Evolutionary conservation across 2,329 filamentous ascomycete genomes (phyloP).

Genomic region (Sporothrix euskadiensis): DNA sequence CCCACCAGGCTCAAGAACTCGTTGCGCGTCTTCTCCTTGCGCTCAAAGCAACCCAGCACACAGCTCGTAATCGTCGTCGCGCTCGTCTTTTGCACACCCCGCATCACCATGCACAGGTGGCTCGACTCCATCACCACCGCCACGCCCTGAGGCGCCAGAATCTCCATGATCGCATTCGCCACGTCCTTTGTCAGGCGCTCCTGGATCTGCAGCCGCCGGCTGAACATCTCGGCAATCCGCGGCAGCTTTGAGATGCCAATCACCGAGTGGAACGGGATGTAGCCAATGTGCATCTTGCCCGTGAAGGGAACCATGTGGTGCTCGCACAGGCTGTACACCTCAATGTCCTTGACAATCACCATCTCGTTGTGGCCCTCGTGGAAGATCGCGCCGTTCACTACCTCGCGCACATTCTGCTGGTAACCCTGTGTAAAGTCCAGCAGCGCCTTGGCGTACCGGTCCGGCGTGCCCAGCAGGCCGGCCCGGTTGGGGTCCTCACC

Average conservation of each 20-base stretch:
- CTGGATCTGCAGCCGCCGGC: conserved; percentile 89
- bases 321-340: conserved; percentile 91
- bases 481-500: conserved; percentile 68
- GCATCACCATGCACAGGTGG: conserved; percentile 98
- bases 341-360: conserved; percentile 97
- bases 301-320: conserved; percentile 96
- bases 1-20: conserved; percentile 85
- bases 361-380: conserved; percentile 96
- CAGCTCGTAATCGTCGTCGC: conserved; percentile 92
- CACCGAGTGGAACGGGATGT: conserved; percentile 88
- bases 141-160: conserved; percentile 90
- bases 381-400: conserved; percentile 93
- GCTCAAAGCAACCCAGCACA: conserved; percentile 94
- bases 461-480: conserved; percentile 68
- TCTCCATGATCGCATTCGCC: conserved; percentile 87
- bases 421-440: conserved; percentile 96
- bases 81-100: conserved; percentile 90
- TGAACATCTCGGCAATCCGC: conserved; percentile 96
- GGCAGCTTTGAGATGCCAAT: conserved; percentile 95
- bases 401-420: conserved; percentile 86
- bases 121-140: conserved; percentile 97
- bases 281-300: conserved; percentile 99
- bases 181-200: conserved; percentile 96
- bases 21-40: conserved; percentile 88
- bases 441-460: conserved; percentile 92